A percentile compares a stretch with the other conserved stretches of the same genome.
Conservation (phyloP, 2,329 filamentous ascomycete genomes). For the Hypoxylon sp. region DNA sequence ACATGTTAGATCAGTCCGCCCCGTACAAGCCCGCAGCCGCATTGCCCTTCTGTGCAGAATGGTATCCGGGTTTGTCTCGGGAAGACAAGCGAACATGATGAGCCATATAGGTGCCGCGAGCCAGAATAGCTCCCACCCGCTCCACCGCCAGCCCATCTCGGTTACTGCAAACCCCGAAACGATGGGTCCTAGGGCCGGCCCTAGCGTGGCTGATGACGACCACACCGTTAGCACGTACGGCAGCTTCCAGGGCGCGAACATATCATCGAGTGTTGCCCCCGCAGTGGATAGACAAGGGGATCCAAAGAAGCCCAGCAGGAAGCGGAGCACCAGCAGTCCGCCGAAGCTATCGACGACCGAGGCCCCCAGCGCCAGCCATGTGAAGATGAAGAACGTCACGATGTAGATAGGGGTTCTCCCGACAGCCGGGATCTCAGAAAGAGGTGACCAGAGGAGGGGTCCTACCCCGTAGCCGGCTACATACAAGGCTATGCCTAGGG, state of each 20-base stretch:
- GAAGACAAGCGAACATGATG: slow-evolving; percentile 35
- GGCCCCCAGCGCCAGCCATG: slow-evolving; percentile 62
- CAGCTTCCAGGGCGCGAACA: slow-evolving; percentile 42
- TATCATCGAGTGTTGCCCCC: slow-evolving; percentile 43
- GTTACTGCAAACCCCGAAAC: slow-evolving; percentile 39
- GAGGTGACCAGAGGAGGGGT: slow-evolving; percentile 58
- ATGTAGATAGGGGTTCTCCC: slow-evolving; percentile 65
- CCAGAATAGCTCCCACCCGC: slow-evolving; percentile 41
- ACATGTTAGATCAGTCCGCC: slow-evolving; percentile 28
- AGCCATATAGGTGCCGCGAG: slow-evolving; percentile 31
- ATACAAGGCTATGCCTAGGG: slow-evolving; percentile 64
- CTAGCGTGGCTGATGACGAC: slow-evolving; percentile 35
- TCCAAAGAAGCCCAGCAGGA: slow-evolving; percentile 63
- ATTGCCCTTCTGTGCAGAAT: slow-evolving; percentile 40
- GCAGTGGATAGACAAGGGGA: slow-evolving; percentile 44
- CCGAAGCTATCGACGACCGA: slow-evolving; percentile 64
- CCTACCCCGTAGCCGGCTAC: slow-evolving; percentile 64
- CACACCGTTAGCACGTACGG: slow-evolving; percentile 41
- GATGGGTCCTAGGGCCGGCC: slow-evolving; percentile 37
- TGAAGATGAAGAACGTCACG: slow-evolving; percentile 61
- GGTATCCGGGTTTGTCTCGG: slow-evolving; percentile 52
- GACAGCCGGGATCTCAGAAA: slow-evolving; percentile 64
- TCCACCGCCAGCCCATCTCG: slow-evolving; percentile 37
- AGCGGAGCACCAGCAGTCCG: slow-evolving; percentile 65
- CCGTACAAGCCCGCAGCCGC: slow-evolving; percentile 34